phyloP scores from a whole-genome alignment of 1,284 basidiomycete genomes.

The Leccinum fuscescens region DNA sequence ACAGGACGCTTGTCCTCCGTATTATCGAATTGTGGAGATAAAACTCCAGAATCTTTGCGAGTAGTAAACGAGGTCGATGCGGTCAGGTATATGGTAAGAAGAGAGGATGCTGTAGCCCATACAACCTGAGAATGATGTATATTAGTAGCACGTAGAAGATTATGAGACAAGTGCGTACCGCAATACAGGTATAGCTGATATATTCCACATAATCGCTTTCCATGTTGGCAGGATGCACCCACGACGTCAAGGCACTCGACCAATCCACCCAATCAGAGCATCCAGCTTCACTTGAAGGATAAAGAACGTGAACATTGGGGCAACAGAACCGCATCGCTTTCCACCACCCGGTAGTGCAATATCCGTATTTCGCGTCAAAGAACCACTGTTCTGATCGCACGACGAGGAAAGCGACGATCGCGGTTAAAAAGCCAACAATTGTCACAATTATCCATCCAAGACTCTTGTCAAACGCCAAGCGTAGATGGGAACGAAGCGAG shows the following conservation, averaged over 20 bases:
- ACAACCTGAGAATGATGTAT: constrained; percentile 46
- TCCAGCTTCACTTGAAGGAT: constrained; percentile 34
- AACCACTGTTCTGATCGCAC: constrained; percentile 86
- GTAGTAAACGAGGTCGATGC: constrained; percentile 86
- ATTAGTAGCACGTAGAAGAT: constrained; percentile 1
- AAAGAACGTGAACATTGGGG: constrained; percentile 37
- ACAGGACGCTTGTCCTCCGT: constrained; percentile 26
- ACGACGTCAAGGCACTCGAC: constrained; percentile 49
- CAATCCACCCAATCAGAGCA: constrained; percentile 79
- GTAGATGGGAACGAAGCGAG: constrained; percentile 69
- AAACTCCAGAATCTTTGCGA: constrained; percentile 79
- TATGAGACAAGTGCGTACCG: constrained; percentile 50
- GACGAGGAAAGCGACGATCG: constrained; percentile 84
- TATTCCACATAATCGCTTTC: constrained; percentile 61
- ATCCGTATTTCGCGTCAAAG: constrained; percentile 94
- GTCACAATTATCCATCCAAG: constrained; percentile 93
- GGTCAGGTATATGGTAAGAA: constrained; percentile 85
- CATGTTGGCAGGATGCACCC: constrained; percentile 16
- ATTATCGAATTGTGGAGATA: constrained; percentile 49
- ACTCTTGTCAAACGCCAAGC: constrained; percentile 76
- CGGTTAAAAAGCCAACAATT: constrained; percentile 80
- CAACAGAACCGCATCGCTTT: constrained; percentile 85
- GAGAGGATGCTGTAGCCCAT: constrained; percentile 70
- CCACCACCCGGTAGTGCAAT: constrained; percentile 72
- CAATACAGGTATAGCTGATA: constrained; percentile 70